These are phyloP conservation scores for Heliamphora exappendiculata DNA, from an alignment of 148 eudicot genomes.

Conservation along the genomic window DNA sequence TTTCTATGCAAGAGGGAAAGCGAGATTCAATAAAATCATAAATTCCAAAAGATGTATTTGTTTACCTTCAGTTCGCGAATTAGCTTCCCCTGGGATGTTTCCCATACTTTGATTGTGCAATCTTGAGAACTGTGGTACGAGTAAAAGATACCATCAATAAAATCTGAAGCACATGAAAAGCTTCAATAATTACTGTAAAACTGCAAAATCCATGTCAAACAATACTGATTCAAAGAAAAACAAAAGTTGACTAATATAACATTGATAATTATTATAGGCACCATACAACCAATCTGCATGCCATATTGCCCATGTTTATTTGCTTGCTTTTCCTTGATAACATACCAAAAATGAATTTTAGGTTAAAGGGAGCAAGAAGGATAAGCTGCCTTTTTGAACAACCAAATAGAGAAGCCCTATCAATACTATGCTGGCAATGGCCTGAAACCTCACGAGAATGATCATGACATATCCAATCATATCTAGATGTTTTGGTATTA, in stretches of 20 bases:
- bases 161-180: not conserved
- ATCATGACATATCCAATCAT: too few species aligned
- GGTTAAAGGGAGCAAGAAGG: not conserved
- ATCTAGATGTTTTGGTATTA: too few species aligned
- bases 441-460: not conserved
- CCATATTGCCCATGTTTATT: not conserved
- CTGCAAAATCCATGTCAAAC: not conserved
- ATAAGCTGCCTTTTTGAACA: not conserved
- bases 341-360: not conserved
- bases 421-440: not conserved
- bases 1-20: not conserved
- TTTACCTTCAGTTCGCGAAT: conserved; percentile 86
- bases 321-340: not conserved
- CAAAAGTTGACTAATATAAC: not conserved
- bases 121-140: conserved; percentile 75
- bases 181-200: not conserved
- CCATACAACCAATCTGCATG: not conserved
- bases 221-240: not conserved
- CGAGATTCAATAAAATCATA: not conserved
- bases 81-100: conserved; percentile 78
- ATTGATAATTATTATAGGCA: not conserved
- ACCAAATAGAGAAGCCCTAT: not conserved
- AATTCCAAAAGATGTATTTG: not conserved
- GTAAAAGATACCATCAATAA: conserved; percentile 7
- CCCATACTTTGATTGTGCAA: conserved; percentile 94